Evolutionary conservation across 805 yeast genomes (phyloP).

Genomic region (Nakazawaea laoshanensis): DNA sequence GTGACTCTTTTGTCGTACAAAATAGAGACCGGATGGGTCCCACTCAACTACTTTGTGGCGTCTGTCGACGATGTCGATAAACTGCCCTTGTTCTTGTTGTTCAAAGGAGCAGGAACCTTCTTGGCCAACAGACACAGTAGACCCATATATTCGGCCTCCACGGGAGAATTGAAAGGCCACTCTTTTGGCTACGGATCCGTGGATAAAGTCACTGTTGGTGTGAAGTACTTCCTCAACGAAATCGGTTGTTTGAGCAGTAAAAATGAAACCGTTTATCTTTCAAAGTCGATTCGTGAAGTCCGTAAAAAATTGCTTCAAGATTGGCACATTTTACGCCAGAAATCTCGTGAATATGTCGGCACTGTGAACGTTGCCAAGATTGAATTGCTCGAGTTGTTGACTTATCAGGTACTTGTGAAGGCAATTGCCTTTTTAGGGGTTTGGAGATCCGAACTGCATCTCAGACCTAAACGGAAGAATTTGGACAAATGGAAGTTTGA

Average conservation of each 20-base stretch:
- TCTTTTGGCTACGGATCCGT: slow-evolving; percentile 51
- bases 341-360: slow-evolving; percentile 67
- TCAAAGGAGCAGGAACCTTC: slow-evolving; percentile 60
- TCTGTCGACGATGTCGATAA: slow-evolving; percentile 22
- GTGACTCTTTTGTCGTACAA: slow-evolving; percentile 55
- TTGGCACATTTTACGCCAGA: slow-evolving; percentile 72
- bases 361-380: slow-evolving; percentile 51
- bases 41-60: slow-evolving; percentile 65
- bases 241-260: slow-evolving; percentile 74
- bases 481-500: slow-evolving; percentile 6
- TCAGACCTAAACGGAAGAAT: slow-evolving; percentile 15
- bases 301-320: slow-evolving; percentile 68
- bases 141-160: slow-evolving; percentile 22
- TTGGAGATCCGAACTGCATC: slow-evolving; percentile 55
- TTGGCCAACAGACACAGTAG: slow-evolving; percentile 55
- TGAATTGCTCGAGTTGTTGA: slow-evolving; percentile 52
- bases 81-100: slow-evolving; percentile 43
- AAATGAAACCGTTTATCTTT: slow-evolving; percentile 56
- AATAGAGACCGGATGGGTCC: slow-evolving; percentile 74
- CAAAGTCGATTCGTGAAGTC: slow-evolving; percentile 51
- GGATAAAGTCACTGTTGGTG: slow-evolving; percentile 68
- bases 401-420: slow-evolving; percentile 59
- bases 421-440: slow-evolving; percentile 56
- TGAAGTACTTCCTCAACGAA: slow-evolving; percentile 49
- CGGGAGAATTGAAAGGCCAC: slow-evolving; percentile 27